Evolutionary conservation across 179 eudicot species (phyloP), one percentile per base, ranked within the genome.

Genomic region (Beta corolliflora): DNA sequence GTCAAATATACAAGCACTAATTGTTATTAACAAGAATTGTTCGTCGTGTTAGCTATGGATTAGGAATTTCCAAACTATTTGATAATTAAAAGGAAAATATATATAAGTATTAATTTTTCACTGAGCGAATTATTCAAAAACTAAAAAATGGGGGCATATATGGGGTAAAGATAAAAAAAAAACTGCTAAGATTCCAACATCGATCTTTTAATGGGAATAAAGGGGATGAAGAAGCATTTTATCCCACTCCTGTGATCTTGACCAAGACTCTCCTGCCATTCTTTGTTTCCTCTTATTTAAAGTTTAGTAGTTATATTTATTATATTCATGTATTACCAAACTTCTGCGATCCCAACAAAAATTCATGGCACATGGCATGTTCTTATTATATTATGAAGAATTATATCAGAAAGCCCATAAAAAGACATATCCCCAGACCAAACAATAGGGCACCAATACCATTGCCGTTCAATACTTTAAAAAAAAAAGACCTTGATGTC

Each of bases 171-270:
- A 81, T 80, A 87, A 84, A 83, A 85, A 85, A 83, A 85, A 82
- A 82, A 82, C n/a, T 77, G 81, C 76, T 77, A 89, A 90, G 88
- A 87, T 86, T 83, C 91, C 88, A 89, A 78, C 81, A 77, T 83
- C 79, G 46, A 18, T 75, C 66, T 56, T 85, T 79, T 79, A 88
- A 84, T 82, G 90, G 89, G 72, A 53, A 79, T 78, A 83, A 89
- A 88, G 84, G 94, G 90, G 85, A 89, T 87, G 91, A 84, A 66
- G 79, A 72, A 72, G 83, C 58, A 77, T 83, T 75, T 67, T 69
- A 75, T 83, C 81, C 88, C 79, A 85, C 86, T 46, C 89, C 76
- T 83, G 88, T 88, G 88, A 89, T 86, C 82, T 89, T 88, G 89
- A 85, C 92, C 89, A 88, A 76, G 80, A 81, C 91, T 79, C 69